phyloP scores from a whole-genome alignment of 441 rosid species.

The Adansonia grandidieri region DNA sequence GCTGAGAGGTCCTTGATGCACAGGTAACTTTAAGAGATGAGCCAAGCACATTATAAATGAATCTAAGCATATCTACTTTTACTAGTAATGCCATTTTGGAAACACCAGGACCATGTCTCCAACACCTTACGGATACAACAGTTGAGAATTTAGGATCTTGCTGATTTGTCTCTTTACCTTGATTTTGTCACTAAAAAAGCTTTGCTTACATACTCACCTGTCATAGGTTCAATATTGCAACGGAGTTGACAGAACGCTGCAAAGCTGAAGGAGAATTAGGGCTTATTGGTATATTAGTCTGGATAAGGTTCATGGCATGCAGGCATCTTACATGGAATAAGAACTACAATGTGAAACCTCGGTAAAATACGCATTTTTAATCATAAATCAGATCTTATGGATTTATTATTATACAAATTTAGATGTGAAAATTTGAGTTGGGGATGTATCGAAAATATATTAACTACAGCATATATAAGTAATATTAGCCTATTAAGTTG shows the following conservation, averaged over 20 bases:
- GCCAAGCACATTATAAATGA: slow-evolving; percentile 20
- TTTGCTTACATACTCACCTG: neutral
- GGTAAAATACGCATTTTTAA: slow-evolving; percentile 40
- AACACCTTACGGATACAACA: slow-evolving; percentile 3
- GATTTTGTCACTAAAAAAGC: neutral
- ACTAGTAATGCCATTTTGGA: neutral
- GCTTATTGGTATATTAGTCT: slow-evolving; percentile 61
- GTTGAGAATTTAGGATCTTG: slow-evolving; percentile 15
- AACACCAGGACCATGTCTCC: neutral
- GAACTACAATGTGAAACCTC: slow-evolving; percentile 77
- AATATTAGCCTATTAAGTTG: neutral
- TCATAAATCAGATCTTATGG: neutral
- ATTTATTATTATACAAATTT: slow-evolving; percentile 4
- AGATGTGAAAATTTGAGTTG: slow-evolving; percentile 6
- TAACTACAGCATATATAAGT: slow-evolving; percentile 7
- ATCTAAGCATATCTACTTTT: neutral
- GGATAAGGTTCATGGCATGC: slow-evolving; percentile 72
- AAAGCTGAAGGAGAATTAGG: slow-evolving; percentile 61
- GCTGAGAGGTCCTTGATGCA: slow-evolving; percentile 80
- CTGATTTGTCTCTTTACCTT: slow-evolving; percentile 18
- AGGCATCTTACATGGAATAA: slow-evolving; percentile 74
- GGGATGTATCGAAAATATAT: neutral
- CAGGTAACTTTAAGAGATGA: slow-evolving; percentile 48
- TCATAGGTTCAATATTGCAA: slow-evolving; percentile 67
- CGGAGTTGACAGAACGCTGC: slow-evolving; percentile 59